These are phyloP conservation scores for Solanum lycopersicoides DNA, from an alignment of 257 asterid genomes.

Conservation along the genomic window DNA sequence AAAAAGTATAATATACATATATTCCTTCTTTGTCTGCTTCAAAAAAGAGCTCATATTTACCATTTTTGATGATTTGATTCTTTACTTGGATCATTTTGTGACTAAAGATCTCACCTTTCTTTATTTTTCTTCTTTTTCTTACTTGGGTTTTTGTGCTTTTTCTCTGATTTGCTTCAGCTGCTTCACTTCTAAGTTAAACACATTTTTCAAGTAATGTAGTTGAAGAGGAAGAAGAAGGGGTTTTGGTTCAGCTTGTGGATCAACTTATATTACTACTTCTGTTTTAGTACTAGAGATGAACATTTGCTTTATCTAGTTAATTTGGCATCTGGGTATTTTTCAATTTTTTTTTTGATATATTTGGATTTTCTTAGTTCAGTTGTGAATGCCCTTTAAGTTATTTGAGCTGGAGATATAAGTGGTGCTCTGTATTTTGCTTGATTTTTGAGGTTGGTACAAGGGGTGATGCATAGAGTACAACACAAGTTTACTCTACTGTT, in stretches of 20 bases:
- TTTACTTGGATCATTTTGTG: slow-evolving; percentile 26
- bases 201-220: not conserved
- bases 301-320: too few relatives aligned
- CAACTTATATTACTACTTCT: not conserved
- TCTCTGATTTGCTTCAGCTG: not conserved
- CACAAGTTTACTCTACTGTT: not conserved
- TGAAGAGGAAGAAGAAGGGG: not conserved
- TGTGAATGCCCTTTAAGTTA: not conserved
- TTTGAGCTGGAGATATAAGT: not conserved
- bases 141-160: not conserved
- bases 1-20: not conserved
- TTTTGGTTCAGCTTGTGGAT: not conserved
- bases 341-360: too few relatives aligned
- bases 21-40: not conserved
- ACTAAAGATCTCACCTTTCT: slow-evolving; percentile 29
- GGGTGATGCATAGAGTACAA: not conserved
- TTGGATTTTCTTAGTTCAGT: too few relatives aligned
- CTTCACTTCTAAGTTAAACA: slow-evolving; percentile 3
- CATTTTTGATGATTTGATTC: slow-evolving; percentile 11
- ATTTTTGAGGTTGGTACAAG: not conserved
- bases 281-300: not conserved
- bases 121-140: not conserved
- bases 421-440: not conserved
- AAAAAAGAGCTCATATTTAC: not conserved
- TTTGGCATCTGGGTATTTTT: too few relatives aligned